A percentile compares a stretch with the other conserved stretches of the same genome.
Conservation (phyloP, 192 early-diverging fungal species). For the Dispira simplex region DNA sequence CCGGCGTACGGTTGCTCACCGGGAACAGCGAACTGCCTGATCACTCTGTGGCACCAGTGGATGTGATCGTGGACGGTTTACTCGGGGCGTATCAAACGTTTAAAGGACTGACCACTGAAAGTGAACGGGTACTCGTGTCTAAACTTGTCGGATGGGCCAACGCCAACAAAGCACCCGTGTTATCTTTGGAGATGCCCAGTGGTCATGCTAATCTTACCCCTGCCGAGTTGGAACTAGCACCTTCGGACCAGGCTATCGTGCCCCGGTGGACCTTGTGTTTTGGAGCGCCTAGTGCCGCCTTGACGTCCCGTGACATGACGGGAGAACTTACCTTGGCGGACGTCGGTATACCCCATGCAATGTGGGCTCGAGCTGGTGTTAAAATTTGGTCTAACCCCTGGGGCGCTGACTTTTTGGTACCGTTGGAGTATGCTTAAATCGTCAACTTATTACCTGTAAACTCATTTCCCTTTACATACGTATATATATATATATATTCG, state of each 20-base stretch:
- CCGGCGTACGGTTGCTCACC: constrained; percentile 30
- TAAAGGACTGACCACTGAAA: constrained; percentile 29
- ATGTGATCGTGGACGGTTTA: constrained; percentile 60
- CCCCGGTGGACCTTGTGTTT: constrained; percentile 69
- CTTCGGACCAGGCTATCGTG: not conserved
- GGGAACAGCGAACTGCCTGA: constrained; percentile 37
- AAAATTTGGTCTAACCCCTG: constrained; percentile 36
- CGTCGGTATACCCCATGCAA: constrained; percentile 45
- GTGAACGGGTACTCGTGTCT: constrained; percentile 20
- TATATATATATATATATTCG: too few relatives aligned
- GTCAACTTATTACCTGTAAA: too few relatives aligned
- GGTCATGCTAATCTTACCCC: constrained; percentile 16
- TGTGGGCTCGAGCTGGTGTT: constrained; percentile 41
- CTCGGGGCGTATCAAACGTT: constrained; percentile 40
- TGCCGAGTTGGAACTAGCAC: not conserved
- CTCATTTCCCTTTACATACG: too few relatives aligned
- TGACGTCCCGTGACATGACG: constrained; percentile 31
- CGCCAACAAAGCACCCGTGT: constrained; percentile 36
- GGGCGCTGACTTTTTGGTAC: constrained; percentile 41
- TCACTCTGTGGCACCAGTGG: constrained; percentile 32
- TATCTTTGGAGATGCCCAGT: constrained; percentile 57
- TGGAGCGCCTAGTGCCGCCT: constrained; percentile 52
- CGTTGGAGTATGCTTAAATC: constrained; percentile 25
- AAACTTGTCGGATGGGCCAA: constrained; percentile 58
- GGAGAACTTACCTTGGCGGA: constrained; percentile 69